Base-by-base conservation (phyloP, 148 eudicot species). In the Salicornia ramosissima region DNA sequence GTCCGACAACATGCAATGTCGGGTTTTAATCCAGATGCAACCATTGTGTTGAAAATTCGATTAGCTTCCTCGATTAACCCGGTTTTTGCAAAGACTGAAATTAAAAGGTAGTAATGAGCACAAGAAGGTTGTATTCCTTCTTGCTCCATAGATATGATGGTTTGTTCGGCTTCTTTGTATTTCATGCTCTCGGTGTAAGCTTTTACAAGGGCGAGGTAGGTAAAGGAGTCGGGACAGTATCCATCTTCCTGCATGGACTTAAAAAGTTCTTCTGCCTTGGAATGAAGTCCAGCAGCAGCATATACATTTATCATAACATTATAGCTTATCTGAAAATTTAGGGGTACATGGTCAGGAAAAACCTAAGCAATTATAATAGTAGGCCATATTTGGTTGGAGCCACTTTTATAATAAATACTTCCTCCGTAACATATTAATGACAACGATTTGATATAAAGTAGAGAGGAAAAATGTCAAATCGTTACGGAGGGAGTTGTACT, bases 251-350 rank as follows among this genome's bases (percentile, higher is more conserved):
- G 85, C 93, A 89, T 92, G 61, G 80, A 73, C 58, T 70, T 68
- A 50, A 92, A 73, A 70, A 87, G 83, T 30, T 83, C 76, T 75
- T 82, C 91, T 46, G 90, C 90, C 83, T 87, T 74, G 26, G 65
- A 50, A 70, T 81, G 75, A 67, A 84, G 85, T 58, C 96, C 93
- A 25, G 72, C 82, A 58, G 79, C 68, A 21, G 83, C 91, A 72
- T 82, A 90, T 30, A 79, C 83, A 72, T 84, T 89, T 71, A 91
- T 84, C 92, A 88, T 87, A 40, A 87, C 77, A 77, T 82, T 86
- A 88, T 82, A 92, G 78, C 91, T 83, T 71, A 87, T 84, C 97
- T 91, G 91, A 86, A 82, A 24, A 21, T 26, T 40, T 26, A 15
- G 28, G 11, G 58, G 34, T 28, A 71, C 40, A 65, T 31, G 43